Base-by-base conservation (phyloP, 805 yeast species). In the Metschnikowia arizonensis region DNA sequence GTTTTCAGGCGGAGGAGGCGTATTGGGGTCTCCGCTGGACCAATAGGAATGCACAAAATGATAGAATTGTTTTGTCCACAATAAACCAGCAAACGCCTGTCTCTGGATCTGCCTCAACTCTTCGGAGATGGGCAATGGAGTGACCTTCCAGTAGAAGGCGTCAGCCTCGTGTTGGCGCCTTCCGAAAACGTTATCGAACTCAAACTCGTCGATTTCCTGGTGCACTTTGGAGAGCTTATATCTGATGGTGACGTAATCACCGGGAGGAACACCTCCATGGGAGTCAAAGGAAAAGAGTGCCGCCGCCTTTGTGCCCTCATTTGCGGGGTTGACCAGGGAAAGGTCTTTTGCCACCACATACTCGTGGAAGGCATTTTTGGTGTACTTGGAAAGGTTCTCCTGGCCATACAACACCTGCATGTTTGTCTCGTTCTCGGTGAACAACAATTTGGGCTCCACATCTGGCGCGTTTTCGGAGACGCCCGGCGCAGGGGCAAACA, bases 31-130 rank as follows among this genome's bases (percentile, higher is more conserved):
- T 49, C 97, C 97, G 50, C 77, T 73, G 40, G 81, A 78, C 97
- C 97, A 89, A 55, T 85, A 85, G 49, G 80, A 81, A 64, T 85
- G 93, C 47, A 89, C 79, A 56, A 89, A 85, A 60, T 87, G 85
- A 61, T 89, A 89, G 63, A 83, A 89, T 65, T 89, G 97, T 63
- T 89, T 89, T 6, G 93, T 82, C 97, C 97, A 89, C 59, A 90
- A 69, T 63, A 90, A 73, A 1, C 97, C 97, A 9, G 97, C 90
- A 67, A 88, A 88, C 0, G 97, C 95, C 69, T 89, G 97, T 59
- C 97, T 78, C 69, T 89, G 96, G 44, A 89, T 82, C 59, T 77
- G 81, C 59, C 96, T 75, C 55, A 89, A 72, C 48, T 85, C 85
- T 49, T 85, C 89, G 21, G 86, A 77, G 46, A 88, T 76, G 33